Evolutionary conservation across 495 filamentous ascomycete species (phyloP).

Genomic region (Penicillium ochrochloron): DNA sequence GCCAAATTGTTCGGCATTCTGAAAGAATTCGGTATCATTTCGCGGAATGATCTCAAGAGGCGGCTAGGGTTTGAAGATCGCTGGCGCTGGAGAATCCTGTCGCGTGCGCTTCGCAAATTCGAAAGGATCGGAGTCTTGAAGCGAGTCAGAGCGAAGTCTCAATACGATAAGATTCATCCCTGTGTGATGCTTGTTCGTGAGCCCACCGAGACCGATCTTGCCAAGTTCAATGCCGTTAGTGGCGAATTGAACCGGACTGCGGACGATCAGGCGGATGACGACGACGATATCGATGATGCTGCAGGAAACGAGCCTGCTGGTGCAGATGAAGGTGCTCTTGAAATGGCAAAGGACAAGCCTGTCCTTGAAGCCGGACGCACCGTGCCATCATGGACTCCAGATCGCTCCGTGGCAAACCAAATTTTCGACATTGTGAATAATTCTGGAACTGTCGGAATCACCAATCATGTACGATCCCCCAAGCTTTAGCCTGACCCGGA

Average conservation of each 20-base stretch:
- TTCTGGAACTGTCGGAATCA: slow-evolving; percentile 56
- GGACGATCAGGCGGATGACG: slow-evolving; percentile 44
- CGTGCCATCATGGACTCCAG: slow-evolving; percentile 60
- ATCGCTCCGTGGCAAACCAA: slow-evolving; percentile 56
- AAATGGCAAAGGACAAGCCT: slow-evolving; percentile 30
- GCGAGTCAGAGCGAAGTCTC: slow-evolving; percentile 66
- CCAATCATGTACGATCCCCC: slow-evolving; percentile 49
- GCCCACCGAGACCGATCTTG: slow-evolving; percentile 67
- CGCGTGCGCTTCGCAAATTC: slow-evolving; percentile 69
- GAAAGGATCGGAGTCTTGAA: slow-evolving; percentile 70
- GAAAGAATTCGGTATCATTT: slow-evolving; percentile 50
- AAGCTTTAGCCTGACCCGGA: not conserved
- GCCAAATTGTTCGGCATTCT: slow-evolving; percentile 53
- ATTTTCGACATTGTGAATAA: slow-evolving; percentile 57
- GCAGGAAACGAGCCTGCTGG: slow-evolving; percentile 21
- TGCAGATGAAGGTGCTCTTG: slow-evolving; percentile 27
- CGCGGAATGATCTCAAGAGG: slow-evolving; percentile 64
- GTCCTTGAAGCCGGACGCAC: slow-evolving; percentile 41
- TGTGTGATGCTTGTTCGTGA: slow-evolving; percentile 78
- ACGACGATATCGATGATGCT: slow-evolving; percentile 46
- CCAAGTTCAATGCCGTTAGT: slow-evolving; percentile 55
- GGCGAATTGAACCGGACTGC: slow-evolving; percentile 37
- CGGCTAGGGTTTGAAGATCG: slow-evolving; percentile 61
- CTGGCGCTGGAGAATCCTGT: slow-evolving; percentile 69
- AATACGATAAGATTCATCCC: slow-evolving; percentile 48